phyloP scores from a whole-genome alignment of 2,329 filamentous ascomycete genomes.

The Aspergillus bombycis region DNA sequence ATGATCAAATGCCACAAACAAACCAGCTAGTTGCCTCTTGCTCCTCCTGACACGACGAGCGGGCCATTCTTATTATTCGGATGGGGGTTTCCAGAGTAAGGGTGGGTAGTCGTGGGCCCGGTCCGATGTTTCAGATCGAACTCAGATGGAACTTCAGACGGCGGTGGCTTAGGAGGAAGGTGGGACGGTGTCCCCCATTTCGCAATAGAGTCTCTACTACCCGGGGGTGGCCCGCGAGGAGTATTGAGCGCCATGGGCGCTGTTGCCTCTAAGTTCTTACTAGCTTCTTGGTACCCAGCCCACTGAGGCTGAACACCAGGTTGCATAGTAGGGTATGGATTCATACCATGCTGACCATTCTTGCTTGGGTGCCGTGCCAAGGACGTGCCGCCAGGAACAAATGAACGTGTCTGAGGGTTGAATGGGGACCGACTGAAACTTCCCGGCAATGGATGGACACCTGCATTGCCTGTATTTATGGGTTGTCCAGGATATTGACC shows the following conservation, averaged over 20 bases:
- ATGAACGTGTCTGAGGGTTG: constrained; percentile 92
- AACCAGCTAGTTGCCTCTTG: constrained; percentile 27
- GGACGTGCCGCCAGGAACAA: constrained; percentile 67
- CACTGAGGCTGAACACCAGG: constrained; percentile 31
- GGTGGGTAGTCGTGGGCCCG: constrained; percentile 21
- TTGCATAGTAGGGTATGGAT: constrained; percentile 30
- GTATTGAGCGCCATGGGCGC: constrained; percentile 19
- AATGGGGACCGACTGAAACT: constrained; percentile 85
- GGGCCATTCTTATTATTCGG: constrained; percentile 36
- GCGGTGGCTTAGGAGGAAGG: constrained; percentile 55
- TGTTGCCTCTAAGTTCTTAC: constrained; percentile 26
- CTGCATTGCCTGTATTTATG: constrained; percentile 63
- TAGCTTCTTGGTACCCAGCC: constrained; percentile 30
- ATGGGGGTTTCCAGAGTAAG: constrained; percentile 27
- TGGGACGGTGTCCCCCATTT: constrained; percentile 56
- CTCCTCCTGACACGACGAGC: constrained; percentile 44
- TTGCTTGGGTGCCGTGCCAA: constrained; percentile 38
- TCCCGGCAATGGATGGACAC: constrained; percentile 80
- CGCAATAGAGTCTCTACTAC: constrained; percentile 45
- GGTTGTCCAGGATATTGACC: constrained; percentile 72
- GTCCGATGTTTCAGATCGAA: constrained; percentile 45
- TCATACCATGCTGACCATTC: constrained; percentile 31
- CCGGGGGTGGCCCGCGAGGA: constrained; percentile 25
- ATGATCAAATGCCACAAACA: not conserved
- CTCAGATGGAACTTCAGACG: constrained; percentile 47